Base-by-base conservation (phyloP, 306 rosid species). In the Bauhinia variegata region DNA sequence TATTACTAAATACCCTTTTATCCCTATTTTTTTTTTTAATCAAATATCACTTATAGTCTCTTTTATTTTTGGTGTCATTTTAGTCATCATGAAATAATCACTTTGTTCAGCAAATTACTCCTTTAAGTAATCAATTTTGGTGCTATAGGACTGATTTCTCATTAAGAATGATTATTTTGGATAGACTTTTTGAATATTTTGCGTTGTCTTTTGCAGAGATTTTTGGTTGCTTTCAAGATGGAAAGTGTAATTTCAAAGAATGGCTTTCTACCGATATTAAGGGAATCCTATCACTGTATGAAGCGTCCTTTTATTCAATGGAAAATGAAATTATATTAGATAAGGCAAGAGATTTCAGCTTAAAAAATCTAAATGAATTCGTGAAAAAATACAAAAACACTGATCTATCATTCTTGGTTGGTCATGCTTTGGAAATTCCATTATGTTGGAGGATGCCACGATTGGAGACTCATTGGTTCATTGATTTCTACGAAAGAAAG, bases 351-450 rank as follows among this genome's bases (percentile, higher is more conserved):
- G 28, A 68, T 1, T 47, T 49, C n/a, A 10, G 72, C 2, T 6
- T 33, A 54, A 41, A 56, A 13, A 16, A 53, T 17, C 68, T 76
- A 3, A 16, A 15, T 4, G 65, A 70, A 5, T 63, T 44, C 11
- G 14, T 62, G 0, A 47, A 15, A 6, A 32, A 63, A 4, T 39
- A 18, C 6, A 41, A 68, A 34, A 60, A 34, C 7, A 64, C 6
- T 28, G 39, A 55, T 38, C 39, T 23, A 17, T 30, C 16, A 33
- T 1, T 4, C 0, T 17, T 72, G 31, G 70, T 73, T 10, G 56
- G 5, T 0, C 83, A 67, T 78, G 75, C 83, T 34, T 63, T 78
- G 31, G 67, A 73, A 54, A 54, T 78, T 19, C 83, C 79, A 2
- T 16, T 72, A 4, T 67, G 62, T 33, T 72, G 79, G 83, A 60